Percentiles rank a stretch among this genome's conserved stretches.
Evolutionary conservation across 2,329 filamentous ascomycete genomes (phyloP).

Genomic region (Lasiodiplodia sp.): DNA sequence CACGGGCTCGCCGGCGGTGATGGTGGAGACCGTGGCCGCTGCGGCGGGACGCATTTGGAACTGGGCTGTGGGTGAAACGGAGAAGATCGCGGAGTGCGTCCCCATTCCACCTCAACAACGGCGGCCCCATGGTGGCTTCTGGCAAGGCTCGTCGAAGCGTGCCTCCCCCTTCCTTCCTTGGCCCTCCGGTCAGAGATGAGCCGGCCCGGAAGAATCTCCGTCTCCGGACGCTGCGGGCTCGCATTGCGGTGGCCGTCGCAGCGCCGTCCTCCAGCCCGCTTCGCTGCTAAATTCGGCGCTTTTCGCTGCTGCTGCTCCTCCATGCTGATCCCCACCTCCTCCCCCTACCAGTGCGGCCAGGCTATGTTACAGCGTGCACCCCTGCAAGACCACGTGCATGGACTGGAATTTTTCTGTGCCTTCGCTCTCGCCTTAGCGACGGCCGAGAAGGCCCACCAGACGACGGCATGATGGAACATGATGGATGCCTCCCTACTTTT

Average conservation of each 20-base stretch:
- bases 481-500: constrained; percentile 13
- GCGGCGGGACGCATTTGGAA: constrained; percentile 13
- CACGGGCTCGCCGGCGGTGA: constrained; percentile 23
- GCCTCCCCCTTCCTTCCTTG: constrained; percentile 18
- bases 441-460: constrained; percentile 6
- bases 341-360: constrained; percentile 9
- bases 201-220: constrained; percentile 7
- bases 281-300: constrained; percentile 9
- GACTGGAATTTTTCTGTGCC: background rate
- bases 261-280: constrained; percentile 10
- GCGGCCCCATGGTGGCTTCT: background rate
- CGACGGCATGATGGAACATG: constrained; percentile 21
- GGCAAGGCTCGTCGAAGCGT: background rate
- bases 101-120: constrained; percentile 3
- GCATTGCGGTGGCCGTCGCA: constrained; percentile 1
- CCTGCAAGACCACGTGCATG: constrained; percentile 22
- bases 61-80: constrained; percentile 20
- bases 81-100: constrained; percentile 11
- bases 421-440: constrained; percentile 1
- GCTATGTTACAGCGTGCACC: constrained; percentile 1
- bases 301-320: constrained; percentile 8
- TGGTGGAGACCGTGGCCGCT: constrained; percentile 14
- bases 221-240: background rate
- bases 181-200: background rate
- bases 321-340: constrained; percentile 19